phyloP scores from a whole-genome alignment of 1,284 basidiomycete genomes.

The Volvariella surrecta region DNA sequence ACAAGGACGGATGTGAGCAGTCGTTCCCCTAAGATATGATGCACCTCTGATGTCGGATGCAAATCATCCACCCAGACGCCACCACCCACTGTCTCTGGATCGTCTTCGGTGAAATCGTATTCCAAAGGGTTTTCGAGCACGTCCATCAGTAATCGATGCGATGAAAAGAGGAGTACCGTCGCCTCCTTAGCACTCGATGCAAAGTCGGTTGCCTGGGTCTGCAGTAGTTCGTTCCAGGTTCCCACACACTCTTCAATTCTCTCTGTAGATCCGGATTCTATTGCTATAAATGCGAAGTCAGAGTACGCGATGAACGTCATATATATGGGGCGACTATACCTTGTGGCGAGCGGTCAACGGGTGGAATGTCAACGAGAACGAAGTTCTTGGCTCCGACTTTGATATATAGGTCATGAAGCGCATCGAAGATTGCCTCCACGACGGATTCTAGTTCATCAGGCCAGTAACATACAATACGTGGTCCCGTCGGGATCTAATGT shows the following conservation, averaged over 20 bases:
- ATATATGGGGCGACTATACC: constrained; percentile 5
- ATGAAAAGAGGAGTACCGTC: constrained; percentile 23
- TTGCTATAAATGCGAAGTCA: neutral
- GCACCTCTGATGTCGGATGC: constrained; percentile 23
- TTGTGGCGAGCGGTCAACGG: constrained; percentile 18
- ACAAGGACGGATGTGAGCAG: too few relatives aligned
- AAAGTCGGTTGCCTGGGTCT: constrained; percentile 14
- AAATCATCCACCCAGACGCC: constrained; percentile 27
- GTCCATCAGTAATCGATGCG: constrained; percentile 19
- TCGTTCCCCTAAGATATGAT: constrained; percentile 20
- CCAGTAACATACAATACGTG: constrained; percentile 2
- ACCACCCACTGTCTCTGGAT: constrained; percentile 16
- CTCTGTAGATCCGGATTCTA: neutral
- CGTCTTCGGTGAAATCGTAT: constrained; percentile 20
- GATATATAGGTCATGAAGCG: constrained; percentile 15
- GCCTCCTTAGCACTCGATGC: constrained; percentile 12
- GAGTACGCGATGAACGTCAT: neutral
- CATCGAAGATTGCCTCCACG: constrained; percentile 16
- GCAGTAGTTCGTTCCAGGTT: constrained; percentile 22
- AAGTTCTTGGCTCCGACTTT: constrained; percentile 17
- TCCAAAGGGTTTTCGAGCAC: constrained; percentile 24
- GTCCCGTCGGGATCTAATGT: neutral
- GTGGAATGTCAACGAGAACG: constrained; percentile 22
- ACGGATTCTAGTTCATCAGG: constrained; percentile 13
- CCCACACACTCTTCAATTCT: constrained; percentile 15